Conservation (phyloP, 2,329 filamentous ascomycete genomes). For the Colletotrichum tropicicola region DNA sequence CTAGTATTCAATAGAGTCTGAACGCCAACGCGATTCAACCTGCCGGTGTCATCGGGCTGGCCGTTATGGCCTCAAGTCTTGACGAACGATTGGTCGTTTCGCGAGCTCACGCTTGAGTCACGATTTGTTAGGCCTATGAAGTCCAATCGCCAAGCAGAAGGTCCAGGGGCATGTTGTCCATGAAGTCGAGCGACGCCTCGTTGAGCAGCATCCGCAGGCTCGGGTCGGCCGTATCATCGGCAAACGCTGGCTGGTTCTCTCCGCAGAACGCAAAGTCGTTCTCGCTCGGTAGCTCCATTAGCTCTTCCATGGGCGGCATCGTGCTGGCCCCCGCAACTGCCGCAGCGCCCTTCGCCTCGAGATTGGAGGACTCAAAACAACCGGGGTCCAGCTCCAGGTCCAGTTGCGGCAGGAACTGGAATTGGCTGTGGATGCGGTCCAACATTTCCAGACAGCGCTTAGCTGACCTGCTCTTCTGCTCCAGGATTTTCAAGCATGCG, state of each 20-base stretch:
- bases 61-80: no score
- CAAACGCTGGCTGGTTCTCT: not conserved
- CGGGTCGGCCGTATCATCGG: not conserved
- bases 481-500: not conserved
- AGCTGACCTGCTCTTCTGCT: conserved; percentile 3
- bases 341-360: not conserved
- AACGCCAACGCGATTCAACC: no score
- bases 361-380: not conserved
- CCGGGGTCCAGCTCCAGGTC: not conserved
- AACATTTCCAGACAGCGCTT: conserved; percentile 4
- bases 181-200: not conserved
- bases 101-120: no score
- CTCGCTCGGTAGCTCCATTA: not conserved
- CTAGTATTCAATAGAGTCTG: no score
- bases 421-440: conserved; percentile 14
- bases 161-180: conserved; percentile 8
- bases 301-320: not conserved
- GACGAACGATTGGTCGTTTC: no score
- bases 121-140: no score
- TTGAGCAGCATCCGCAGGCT: conserved; percentile 6
- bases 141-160: conserved; percentile 3
- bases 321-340: not conserved
- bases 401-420: not conserved
- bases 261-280: conserved; percentile 13
- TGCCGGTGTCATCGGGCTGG: no score